Evolutionary conservation across 192 early-diverging fungal genomes (phyloP), one percentile per base, ranked within the genome.

Genomic region (Allomyces macrogynus): DNA sequence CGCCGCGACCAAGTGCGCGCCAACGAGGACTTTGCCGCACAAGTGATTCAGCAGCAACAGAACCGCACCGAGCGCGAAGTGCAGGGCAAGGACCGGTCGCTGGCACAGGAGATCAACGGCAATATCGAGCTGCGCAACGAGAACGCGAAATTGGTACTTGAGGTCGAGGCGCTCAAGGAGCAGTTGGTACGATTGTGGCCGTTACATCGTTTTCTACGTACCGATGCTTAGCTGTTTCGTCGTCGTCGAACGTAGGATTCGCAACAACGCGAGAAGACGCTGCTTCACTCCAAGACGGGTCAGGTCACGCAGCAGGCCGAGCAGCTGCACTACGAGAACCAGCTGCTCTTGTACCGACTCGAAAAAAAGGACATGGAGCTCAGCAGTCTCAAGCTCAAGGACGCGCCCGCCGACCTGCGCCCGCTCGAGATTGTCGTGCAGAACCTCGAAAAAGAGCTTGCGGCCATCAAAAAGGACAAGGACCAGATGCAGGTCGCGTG

Each of bases 331-430:
- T 57, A 57, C 49, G 49, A 57, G 49, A 20, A 14, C 16, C 49
- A 57, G 9, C 12, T 57, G 49, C 49, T 57, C 16, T 14, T n/a
- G 49, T 57, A 57, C 16, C 49, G 49, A 16, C 49, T 57, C 49
- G 49, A 57, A n/a, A 57, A 57, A 5, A 57, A 57, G 49, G 49
- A 57, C 49, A 57, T 57, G 49, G 49, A 57, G 49, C 49, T 57
- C 12, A n/a, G 16, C 16, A 57, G 16, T 14, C 16, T n/a, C 49
- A 14, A n/a, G 49, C 49, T 57, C 16, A n/a, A 57, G 49, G 16
- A 57, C 16, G 16, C 16, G 49, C 49, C 49, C 16, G 49, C 49
- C 3, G 49, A 57, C 20, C 12, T n/a, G 3, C 49, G 49, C 49
- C 49, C 49, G 12, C 20, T 57, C 49, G 49, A 57, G 16, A 57